phyloP scores from a whole-genome alignment of 768 basidiomycete species.

The Kwoniella bestiolae region DNA sequence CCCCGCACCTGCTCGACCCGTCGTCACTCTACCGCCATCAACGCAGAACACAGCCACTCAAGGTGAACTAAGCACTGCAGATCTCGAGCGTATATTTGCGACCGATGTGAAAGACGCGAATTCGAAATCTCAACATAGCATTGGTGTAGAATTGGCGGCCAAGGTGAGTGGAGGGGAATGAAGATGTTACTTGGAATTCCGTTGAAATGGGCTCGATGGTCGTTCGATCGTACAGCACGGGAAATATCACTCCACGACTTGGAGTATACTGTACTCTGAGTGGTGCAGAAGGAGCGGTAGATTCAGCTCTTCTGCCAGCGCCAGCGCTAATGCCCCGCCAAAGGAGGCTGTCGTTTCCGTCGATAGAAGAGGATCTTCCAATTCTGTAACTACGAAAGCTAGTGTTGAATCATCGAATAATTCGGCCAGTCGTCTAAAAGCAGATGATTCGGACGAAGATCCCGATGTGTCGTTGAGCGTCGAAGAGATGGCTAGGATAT shows the following conservation, averaged over 20 bases:
- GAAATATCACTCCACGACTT: not conserved
- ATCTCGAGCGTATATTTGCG: slow-evolving; percentile 3
- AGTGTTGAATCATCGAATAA: not conserved
- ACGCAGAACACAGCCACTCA: not conserved
- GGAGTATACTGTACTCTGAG: slow-evolving; percentile 15
- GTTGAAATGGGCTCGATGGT: not conserved
- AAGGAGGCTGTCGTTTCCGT: not conserved
- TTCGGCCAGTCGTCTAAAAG: not conserved
- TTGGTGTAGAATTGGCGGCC: slow-evolving; percentile 8
- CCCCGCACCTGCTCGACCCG: not conserved
- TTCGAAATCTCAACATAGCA: not conserved
- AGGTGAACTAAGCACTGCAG: slow-evolving; percentile 2
- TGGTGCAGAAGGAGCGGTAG: slow-evolving; percentile 3
- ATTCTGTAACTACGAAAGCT: not conserved
- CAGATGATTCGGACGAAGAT: not conserved
- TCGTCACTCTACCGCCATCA: not conserved
- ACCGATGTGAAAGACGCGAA: not conserved
- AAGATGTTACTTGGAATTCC: not conserved
- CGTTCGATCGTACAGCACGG: not conserved
- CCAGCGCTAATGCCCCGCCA: not conserved
- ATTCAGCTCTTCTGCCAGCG: slow-evolving; percentile 1
- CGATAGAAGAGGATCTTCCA: not conserved
- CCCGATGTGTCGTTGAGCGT: not conserved
- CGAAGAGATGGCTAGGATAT: not conserved
- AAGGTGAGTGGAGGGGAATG: not conserved